Evolutionary conservation across 352 stramenopile genomes (phyloP).

Genomic region (Globisporangium alternatum): DNA sequence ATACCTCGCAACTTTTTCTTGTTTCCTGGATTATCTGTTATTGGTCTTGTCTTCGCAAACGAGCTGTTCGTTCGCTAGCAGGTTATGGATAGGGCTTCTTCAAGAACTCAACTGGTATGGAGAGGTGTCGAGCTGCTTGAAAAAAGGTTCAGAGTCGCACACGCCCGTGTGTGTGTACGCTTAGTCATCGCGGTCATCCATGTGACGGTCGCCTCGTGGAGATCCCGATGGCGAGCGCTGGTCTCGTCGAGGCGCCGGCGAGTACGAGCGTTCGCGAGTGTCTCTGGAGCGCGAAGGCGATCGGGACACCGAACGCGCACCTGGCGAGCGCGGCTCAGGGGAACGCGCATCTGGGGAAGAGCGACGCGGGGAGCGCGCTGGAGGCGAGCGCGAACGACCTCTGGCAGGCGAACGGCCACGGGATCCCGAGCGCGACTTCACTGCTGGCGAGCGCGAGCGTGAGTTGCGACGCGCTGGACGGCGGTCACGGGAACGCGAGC

Average conservation of each 20-base stretch:
- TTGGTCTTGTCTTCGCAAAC: neutral
- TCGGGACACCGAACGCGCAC: conserved; percentile 34
- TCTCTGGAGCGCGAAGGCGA: conserved; percentile 29
- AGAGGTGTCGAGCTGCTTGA: neutral
- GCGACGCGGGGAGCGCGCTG: conserved; percentile 27
- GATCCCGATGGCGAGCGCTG: conserved; percentile 58
- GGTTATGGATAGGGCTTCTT: neutral
- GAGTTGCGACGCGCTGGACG: conserved; percentile 42
- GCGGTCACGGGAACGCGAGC: conserved; percentile 48
- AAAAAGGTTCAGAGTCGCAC: neutral
- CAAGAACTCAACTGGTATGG: neutral
- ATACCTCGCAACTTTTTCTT: conserved; percentile 1
- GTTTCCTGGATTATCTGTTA: neutral
- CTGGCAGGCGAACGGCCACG: conserved; percentile 42
- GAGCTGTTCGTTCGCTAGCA: neutral
- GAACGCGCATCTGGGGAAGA: conserved; percentile 15
- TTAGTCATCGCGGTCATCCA: conserved; percentile 32
- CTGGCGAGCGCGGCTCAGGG: conserved; percentile 32
- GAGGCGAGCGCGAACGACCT: conserved; percentile 21
- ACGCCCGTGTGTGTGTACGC: neutral
- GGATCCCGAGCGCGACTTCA: conserved; percentile 32
- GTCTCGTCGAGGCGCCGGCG: conserved; percentile 33
- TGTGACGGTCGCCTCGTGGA: conserved; percentile 31
- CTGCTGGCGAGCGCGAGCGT: conserved; percentile 29
- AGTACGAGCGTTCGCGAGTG: conserved; percentile 42